phyloP scores from a whole-genome alignment of 1,139 yeast genomes.

The Diutina ranongensis region DNA sequence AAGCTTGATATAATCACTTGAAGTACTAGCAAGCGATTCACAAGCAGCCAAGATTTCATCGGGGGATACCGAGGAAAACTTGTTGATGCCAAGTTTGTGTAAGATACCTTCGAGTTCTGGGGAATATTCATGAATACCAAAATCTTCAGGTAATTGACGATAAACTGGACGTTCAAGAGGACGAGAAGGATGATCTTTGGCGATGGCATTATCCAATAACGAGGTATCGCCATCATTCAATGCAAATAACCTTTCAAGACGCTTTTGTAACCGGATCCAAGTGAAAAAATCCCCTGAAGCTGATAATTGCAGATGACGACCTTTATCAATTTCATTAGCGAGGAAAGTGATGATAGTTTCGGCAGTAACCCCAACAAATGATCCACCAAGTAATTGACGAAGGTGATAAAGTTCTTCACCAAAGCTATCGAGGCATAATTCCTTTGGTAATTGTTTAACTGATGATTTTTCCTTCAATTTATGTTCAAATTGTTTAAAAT shows the following conservation, averaged over 20 bases:
- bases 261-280: constrained; percentile 12
- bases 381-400: not conserved
- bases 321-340: not conserved
- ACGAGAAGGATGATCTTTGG: not conserved
- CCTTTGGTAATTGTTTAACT: not conserved
- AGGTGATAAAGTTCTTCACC: not conserved
- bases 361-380: not conserved
- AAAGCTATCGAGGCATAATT: not conserved
- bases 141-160: constrained; percentile 27
- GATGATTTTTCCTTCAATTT: constrained; percentile 10
- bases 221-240: constrained; percentile 14
- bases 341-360: not conserved
- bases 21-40: constrained; percentile 8
- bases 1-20: constrained; percentile 13
- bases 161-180: constrained; percentile 11
- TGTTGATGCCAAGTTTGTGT: not conserved
- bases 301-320: constrained; percentile 1
- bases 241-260: constrained; percentile 12
- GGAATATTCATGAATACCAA: constrained; percentile 23
- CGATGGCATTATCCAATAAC: constrained; percentile 13
- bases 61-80: constrained; percentile 6
- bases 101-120: constrained; percentile 15
- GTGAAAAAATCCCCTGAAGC: no score
- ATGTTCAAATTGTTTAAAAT: constrained; percentile 16
- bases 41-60: constrained; percentile 11